These are phyloP conservation scores for Waltergamsia citrina DNA, from an alignment of 2,329 filamentous ascomycete species.

Conservation along the genomic window DNA sequence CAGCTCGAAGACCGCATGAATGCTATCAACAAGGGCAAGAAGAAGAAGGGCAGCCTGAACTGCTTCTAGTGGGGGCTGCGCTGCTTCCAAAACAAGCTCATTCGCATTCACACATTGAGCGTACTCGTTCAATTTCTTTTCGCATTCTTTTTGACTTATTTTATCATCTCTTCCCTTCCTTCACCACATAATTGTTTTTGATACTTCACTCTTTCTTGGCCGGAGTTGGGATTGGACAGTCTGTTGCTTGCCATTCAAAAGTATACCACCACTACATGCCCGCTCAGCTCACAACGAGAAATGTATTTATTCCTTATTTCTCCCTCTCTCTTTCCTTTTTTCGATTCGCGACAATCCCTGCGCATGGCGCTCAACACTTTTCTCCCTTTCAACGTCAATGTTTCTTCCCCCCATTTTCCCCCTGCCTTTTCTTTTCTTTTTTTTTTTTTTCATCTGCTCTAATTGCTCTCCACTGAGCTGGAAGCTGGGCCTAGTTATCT, in stretches of 20 bases:
- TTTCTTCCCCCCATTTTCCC: not conserved
- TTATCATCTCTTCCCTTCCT: conserved; percentile 6
- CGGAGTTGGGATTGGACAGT: conserved; percentile 4
- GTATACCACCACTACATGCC: conserved; percentile 1
- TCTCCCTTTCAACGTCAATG: not conserved
- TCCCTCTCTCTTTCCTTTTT: conserved; percentile 11
- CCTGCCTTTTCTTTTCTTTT: not conserved
- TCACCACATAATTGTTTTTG: no score
- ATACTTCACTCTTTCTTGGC: conserved; percentile 7
- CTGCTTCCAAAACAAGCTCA: conserved; percentile 7
- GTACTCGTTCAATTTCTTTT: conserved; percentile 8
- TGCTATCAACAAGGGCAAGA: conserved; percentile 78
- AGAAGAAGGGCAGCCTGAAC: conserved; percentile 92
- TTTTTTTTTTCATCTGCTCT: conserved; percentile 1
- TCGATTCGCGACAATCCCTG: conserved; percentile 7
- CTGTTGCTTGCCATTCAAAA: conserved; percentile 1
- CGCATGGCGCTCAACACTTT: not conserved
- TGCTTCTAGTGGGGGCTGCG: conserved; percentile 64
- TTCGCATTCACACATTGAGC: conserved; percentile 1
- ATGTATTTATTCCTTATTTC: conserved; percentile 7
- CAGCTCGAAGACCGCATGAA: conserved; percentile 95
- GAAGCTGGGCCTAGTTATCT: no score
- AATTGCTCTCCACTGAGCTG: no score
- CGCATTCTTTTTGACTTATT: conserved; percentile 8
- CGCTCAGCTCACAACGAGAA: conserved; percentile 5